Evolutionary conservation across 768 basidiomycete genomes (phyloP), one percentile per base, ranked within the genome.

Genomic region (Hericium coralloides): DNA sequence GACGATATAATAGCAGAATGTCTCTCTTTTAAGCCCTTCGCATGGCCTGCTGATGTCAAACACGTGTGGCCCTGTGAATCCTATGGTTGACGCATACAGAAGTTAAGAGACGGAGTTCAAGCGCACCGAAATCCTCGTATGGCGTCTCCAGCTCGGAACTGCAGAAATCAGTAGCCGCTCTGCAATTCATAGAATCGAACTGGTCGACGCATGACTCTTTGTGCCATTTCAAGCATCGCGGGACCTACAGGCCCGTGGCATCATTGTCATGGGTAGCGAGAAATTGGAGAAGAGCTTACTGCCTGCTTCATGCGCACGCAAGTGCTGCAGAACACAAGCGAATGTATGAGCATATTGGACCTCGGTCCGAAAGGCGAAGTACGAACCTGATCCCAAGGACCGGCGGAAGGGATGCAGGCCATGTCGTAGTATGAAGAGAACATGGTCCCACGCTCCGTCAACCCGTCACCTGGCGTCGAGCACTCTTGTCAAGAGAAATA

Each of bases 31-130:
- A 31, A 68, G 64, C 56, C 82, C 77, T 60, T 79, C 76, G 56
- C 86, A 89, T 36, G 73, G 68, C 64, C 78, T 77, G 64, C 78
- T 84, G 52, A 92, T 79, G 63, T 92, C 87, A 64, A 91, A 90
- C 1, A 79, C 80, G 65, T 84, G 83, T 20, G 57, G 59, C 15
- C 67, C 71, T 69, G 15, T n/a, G 31, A 74, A 76, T 76, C 12
- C 9, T 15, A 17, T 2, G 59, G 65, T 43, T 70, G 69, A 3
- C 65, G 0, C 18, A 22, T 68, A 70, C 6, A 45, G 15, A 45
- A 8, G 2, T 45, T 8, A 45, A 3, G 43, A n/a, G 2, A 20
- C 43, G 4, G 43, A 20, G 12, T n/a, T 45, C 2, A n/a, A 45
- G 20, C 43, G 2, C 14, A 62, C 64, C 37, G 20, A 59, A 61